Percentiles rank a stretch among this genome's conserved stretches.
Conservation (phyloP, 2,329 filamentous ascomycete genomes). For the Iodosphaeria phyllophila region DNA sequence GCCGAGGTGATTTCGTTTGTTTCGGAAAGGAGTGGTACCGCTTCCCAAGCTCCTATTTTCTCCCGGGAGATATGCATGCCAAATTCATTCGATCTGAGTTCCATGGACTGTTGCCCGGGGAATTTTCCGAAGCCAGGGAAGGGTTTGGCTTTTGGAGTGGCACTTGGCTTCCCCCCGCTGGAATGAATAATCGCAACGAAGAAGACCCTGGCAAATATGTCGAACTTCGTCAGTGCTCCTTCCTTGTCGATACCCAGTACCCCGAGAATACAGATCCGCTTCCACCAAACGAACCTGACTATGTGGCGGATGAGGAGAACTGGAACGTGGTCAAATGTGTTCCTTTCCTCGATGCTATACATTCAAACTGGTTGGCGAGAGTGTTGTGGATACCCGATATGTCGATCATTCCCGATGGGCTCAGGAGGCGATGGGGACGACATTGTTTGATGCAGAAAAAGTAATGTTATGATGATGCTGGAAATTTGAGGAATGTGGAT, state of each 20-base stretch:
- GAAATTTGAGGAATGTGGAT: too few species aligned
- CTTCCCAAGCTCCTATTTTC: slow-evolving; percentile 82
- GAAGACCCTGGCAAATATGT: slow-evolving; percentile 81
- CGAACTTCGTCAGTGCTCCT: slow-evolving; percentile 56
- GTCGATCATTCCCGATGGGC: slow-evolving; percentile 46
- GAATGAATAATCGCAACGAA: slow-evolving; percentile 82
- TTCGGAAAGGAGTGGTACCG: slow-evolving; percentile 97
- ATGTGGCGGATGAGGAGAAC: slow-evolving; percentile 48
- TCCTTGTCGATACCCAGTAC: slow-evolving; percentile 76
- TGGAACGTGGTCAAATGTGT: slow-evolving; percentile 68
- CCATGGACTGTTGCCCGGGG: slow-evolving; percentile 69
- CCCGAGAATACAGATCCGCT: slow-evolving; percentile 28
- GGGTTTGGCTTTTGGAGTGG: slow-evolving; percentile 61
- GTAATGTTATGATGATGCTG: too few species aligned
- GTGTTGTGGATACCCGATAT: slow-evolving; percentile 67
- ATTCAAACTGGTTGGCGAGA: slow-evolving; percentile 55
- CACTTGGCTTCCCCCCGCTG: slow-evolving; percentile 63
- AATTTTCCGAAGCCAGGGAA: slow-evolving; percentile 58
- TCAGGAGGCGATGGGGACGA: slow-evolving; percentile 62
- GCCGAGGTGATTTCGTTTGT: slow-evolving; percentile 55
- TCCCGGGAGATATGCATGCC: slow-evolving; percentile 65
- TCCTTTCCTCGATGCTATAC: slow-evolving; percentile 62
- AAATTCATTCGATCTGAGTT: slow-evolving; percentile 91
- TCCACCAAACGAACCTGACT: slow-evolving; percentile 62
- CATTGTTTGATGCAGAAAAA: slow-evolving; percentile 66